Evolutionary conservation across 2,329 filamentous ascomycete species (phyloP), one percentile per base, ranked within the genome.

Genomic region (Verticillium isaacii): DNA sequence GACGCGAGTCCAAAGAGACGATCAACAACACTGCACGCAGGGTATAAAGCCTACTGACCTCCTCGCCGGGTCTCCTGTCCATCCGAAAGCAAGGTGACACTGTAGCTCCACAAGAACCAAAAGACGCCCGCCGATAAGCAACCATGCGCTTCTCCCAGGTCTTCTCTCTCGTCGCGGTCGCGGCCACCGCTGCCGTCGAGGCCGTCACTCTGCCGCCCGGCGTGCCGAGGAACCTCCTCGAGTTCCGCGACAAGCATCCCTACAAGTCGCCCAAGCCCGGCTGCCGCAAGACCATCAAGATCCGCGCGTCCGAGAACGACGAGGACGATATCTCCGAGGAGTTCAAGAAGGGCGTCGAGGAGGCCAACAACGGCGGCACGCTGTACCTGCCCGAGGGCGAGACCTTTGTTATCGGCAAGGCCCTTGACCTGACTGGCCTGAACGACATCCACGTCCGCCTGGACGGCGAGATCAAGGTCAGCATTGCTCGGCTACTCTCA

Each of bases 331-430:
- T 87, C 54, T 83, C 84, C 1, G 75, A 75, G 14, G 83, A 85
- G 41, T 85, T 88, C 67, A 74, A 82, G 37, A 75, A 75, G 70
- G 85, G 81, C 0, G 73, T 88, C 52, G 76, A 81, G 65, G 77
- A 80, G 60, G 85, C 85, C 3, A 87, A 88, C 66, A 74, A 85
- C 32, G 85, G 85, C 54, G 85, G 85, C 17, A 81, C 84, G 3
- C 72, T 88, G 4, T 76, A 84, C 56, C 71, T 87, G 1, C 74
- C 84, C 50, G 81, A 82, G 67, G 79, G 78, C 5, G 74, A 84
- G 68, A 84, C 77, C 1, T 87, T 82, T 68, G 73, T 87, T 23
- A 85, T 87, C 66, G 85, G 83, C 60, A 85, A 82, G 71, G 85
- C 82, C 61, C 73, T 88, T 14, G 83, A 87, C 64, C 69, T 87